These are phyloP conservation scores for Phytopythium litorale DNA, from an alignment of 352 stramenopile genomes.

Conservation along the genomic window DNA sequence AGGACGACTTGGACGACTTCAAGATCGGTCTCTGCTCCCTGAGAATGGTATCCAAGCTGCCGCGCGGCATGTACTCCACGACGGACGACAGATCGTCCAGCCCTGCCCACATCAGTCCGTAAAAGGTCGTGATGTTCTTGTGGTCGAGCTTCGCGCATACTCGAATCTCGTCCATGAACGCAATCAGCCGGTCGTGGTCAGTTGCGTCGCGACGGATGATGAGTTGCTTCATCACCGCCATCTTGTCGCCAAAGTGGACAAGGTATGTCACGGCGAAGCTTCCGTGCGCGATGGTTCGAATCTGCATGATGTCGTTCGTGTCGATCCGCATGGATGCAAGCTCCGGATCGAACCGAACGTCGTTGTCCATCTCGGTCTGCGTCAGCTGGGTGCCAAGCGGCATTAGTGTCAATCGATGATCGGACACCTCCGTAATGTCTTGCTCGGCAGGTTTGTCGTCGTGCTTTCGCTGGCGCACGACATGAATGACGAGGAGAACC, in stretches of 20 bases:
- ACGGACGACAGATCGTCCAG: conserved; percentile 52
- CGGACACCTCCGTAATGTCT: background rate
- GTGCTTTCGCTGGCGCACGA: background rate
- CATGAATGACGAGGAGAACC: conserved; percentile 19
- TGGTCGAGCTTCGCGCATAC: conserved; percentile 52
- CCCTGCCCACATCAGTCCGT: conserved; percentile 55
- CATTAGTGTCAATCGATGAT: background rate
- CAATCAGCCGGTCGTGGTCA: conserved; percentile 26
- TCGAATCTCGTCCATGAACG: conserved; percentile 71
- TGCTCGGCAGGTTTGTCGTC: background rate
- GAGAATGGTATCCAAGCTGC: conserved; percentile 24
- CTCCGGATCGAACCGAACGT: conserved; percentile 26
- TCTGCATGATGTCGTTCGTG: conserved; percentile 33
- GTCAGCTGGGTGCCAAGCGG: conserved; percentile 1
- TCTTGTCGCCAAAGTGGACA: conserved; percentile 30
- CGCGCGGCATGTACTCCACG: conserved; percentile 53
- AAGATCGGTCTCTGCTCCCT: conserved; percentile 34
- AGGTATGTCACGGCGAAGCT: conserved; percentile 32
- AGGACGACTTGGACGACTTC: conserved; percentile 15
- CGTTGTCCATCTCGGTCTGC: conserved; percentile 18
- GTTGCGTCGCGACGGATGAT: conserved; percentile 10
- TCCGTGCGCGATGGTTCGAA: conserved; percentile 28
- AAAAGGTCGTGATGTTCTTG: conserved; percentile 48
- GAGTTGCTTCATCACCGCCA: conserved; percentile 34
- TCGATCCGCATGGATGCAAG: conserved; percentile 30